Conservation (phyloP, 2,329 filamentous ascomycete species). For the Fusarium kyushuense region DNA sequence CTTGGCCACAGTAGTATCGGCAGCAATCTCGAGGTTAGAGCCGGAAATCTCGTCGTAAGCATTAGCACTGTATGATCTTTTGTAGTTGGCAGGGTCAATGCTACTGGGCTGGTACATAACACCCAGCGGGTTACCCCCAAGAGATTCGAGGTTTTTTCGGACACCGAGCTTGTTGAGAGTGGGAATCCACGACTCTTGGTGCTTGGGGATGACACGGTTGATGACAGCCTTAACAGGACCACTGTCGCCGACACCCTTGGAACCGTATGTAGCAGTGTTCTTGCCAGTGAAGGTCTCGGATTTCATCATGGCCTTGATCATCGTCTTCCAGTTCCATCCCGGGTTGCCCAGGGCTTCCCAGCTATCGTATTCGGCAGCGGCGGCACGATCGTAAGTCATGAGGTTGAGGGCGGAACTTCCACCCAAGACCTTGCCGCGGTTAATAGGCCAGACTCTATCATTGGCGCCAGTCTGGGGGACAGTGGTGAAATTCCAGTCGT, state of each 20-base stretch:
- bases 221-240: conserved; percentile 46
- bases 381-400: conserved; percentile 49
- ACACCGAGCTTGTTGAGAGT: conserved; percentile 58
- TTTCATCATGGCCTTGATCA: conserved; percentile 31
- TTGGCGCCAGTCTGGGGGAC: conserved; percentile 45
- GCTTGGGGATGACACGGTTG: conserved; percentile 58
- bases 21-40: conserved; percentile 52
- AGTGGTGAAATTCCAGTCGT: conserved; percentile 48
- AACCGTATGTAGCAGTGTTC: conserved; percentile 41
- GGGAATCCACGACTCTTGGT: conserved; percentile 59
- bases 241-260: conserved; percentile 31
- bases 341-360: conserved; percentile 56
- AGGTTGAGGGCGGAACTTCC: conserved; percentile 50
- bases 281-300: conserved; percentile 41
- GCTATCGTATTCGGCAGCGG: conserved; percentile 48
- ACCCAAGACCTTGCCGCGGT: conserved; percentile 47
- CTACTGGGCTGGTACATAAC: conserved; percentile 63
- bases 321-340: conserved; percentile 53
- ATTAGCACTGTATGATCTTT: conserved; percentile 61
- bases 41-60: conserved; percentile 58
- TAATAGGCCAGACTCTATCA: conserved; percentile 38
- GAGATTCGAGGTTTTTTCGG: conserved; percentile 54
- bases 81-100: conserved; percentile 58
- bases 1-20: conserved; percentile 40
- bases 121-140: conserved; percentile 60